Base-by-base conservation (phyloP, 352 stramenopile species). In the Globisporangium paddicum region DNA sequence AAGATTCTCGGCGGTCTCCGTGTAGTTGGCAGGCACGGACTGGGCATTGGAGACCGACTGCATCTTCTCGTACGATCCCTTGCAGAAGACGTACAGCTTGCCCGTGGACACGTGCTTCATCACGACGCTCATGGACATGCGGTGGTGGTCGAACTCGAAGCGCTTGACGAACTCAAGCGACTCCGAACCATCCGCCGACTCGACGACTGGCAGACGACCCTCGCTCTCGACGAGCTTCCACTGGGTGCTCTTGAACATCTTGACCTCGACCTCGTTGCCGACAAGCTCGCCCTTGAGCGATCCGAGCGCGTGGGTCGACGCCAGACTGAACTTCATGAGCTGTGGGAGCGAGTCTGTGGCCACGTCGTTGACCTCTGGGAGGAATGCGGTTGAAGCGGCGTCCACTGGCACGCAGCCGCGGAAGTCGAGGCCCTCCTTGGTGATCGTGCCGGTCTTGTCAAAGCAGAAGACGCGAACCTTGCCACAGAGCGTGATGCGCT, bases 371-470 rank as follows among this genome's bases (percentile, higher is more conserved):
- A 75, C 74, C 38, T 86, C 76, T 3, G 50, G 47, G 19, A 69
- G 55, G 64, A 86, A 85, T 30, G 82, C 68, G 13, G 73, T 86
- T 18, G 28, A 10, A 8, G 21, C 23, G 18, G 42, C 18, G 30
- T 69, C 58, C 16, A 89, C 69, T 0, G 77, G 77, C n/a, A 87
- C 59, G 30, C 76, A 82, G 34, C 76, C 84, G 54, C 85, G 61
- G 64, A 93, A 96, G 53, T 96, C 81, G 6, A 97, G 65, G 2
- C 90, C 90, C 53, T 96, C 75, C 58, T 96, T 93, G 19, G 90
- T 97, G 48, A 97, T 80, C 18, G 90, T 97, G 7, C 90, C 90
- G 0, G 90, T 97, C 66, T 97, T 97, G 75, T 97, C 90, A 65
- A 97, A 97, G 66, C 89, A 96, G 42, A 90, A 91, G 7, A 92